These are phyloP conservation scores for Capillidium heterosporum DNA, from an alignment of 371 early-diverging fungal genomes.

Conservation along the genomic window DNA sequence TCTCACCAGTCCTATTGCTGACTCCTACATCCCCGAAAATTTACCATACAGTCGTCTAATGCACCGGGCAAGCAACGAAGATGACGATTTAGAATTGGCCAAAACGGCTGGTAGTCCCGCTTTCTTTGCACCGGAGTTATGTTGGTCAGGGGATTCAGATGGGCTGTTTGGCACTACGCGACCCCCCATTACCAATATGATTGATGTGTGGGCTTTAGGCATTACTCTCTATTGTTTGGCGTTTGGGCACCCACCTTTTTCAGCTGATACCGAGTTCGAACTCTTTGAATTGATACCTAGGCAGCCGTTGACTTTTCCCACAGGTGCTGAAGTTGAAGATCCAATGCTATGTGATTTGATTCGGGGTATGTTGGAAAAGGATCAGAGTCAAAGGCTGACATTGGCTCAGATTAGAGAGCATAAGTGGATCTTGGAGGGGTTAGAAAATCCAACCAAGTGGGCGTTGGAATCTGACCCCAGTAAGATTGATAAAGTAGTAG, in stretches of 20 bases:
- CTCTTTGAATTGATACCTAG: constrained; percentile 76
- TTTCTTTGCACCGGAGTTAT: constrained; percentile 93
- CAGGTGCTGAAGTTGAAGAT: constrained; percentile 17
- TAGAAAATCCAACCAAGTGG: constrained; percentile 41
- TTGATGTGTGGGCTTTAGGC: constrained; percentile 98
- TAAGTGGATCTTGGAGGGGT: constrained; percentile 69
- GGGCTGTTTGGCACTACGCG: neutral
- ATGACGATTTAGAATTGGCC: constrained; percentile 58
- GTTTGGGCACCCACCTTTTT: constrained; percentile 93
- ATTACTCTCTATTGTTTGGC: constrained; percentile 96
- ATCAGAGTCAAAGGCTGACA: constrained; percentile 63
- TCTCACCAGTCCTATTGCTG: neutral
- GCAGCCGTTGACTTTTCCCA: constrained; percentile 37
- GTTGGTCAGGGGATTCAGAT: constrained; percentile 40
- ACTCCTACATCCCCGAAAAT: neutral
- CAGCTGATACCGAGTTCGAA: constrained; percentile 92
- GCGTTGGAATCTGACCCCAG: constrained; percentile 39
- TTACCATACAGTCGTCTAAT: neutral
- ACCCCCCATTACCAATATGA: constrained; percentile 57
- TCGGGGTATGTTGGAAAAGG: constrained; percentile 53
- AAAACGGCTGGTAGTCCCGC: constrained; percentile 95
- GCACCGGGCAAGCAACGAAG: neutral
- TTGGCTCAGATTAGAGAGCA: constrained; percentile 71
- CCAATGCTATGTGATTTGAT: constrained; percentile 40
- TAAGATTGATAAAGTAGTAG: constrained; percentile 25